These are phyloP conservation scores for Endocalyx cinctus DNA, from an alignment of 2,329 filamentous ascomycete genomes.

Conservation along the genomic window DNA sequence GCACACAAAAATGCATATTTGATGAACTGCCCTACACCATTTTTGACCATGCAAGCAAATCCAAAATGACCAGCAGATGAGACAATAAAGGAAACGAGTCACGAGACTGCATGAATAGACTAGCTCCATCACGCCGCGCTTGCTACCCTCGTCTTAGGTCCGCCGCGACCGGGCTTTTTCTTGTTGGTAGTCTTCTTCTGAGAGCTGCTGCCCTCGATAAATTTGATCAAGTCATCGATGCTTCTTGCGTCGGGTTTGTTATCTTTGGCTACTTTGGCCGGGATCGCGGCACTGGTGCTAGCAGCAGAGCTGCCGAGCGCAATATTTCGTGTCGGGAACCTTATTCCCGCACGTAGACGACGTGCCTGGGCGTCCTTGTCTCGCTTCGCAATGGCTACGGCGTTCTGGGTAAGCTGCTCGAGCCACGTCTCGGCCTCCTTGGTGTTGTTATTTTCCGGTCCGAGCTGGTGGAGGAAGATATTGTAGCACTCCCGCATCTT, in stretches of 20 bases:
- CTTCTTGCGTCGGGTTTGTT: constrained; percentile 62
- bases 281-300: constrained; percentile 29
- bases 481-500: constrained; percentile 96
- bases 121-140: constrained; percentile 10
- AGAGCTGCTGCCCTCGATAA: constrained; percentile 75
- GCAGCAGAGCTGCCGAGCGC: constrained; percentile 48
- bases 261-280: constrained; percentile 22
- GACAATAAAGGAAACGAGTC: too few species aligned
- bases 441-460: constrained; percentile 90
- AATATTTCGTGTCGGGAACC: constrained; percentile 60
- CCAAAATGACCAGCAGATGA: too few species aligned
- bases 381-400: constrained; percentile 90
- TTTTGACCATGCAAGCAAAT: too few species aligned
- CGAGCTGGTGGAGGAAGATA: constrained; percentile 85
- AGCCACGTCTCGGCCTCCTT: constrained; percentile 97
- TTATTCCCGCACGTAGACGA: constrained; percentile 65
- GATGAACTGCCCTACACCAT: too few species aligned
- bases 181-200: constrained; percentile 47
- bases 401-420: constrained; percentile 91
- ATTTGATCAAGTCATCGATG: constrained; percentile 90
- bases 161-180: constrained; percentile 49
- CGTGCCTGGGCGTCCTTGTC: constrained; percentile 79
- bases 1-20: too few species aligned
- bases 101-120: too few species aligned
- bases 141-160: constrained; percentile 50